These are phyloP conservation scores for Senna tora DNA, from an alignment of 306 rosid genomes.

Conservation along the genomic window DNA sequence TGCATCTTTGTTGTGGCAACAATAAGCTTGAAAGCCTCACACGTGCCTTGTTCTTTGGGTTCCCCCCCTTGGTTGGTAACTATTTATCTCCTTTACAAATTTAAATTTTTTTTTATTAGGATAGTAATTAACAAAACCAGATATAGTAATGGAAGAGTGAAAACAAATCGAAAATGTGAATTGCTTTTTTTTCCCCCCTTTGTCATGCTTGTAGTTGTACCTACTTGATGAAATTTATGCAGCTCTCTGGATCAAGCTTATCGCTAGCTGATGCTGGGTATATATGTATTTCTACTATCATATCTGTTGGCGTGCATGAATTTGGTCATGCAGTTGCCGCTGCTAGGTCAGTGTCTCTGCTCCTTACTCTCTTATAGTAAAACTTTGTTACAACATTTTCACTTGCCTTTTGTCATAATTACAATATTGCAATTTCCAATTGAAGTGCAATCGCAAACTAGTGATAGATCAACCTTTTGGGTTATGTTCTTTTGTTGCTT, in stretches of 20 bases:
- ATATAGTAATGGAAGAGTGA: neutral
- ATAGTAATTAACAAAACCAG: neutral
- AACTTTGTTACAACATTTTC: neutral
- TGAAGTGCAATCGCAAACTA: neutral
- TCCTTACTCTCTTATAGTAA: neutral
- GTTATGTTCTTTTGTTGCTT: neutral
- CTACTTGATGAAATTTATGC: constrained; percentile 27
- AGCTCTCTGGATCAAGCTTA: constrained; percentile 47
- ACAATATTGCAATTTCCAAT: neutral
- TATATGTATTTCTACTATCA: constrained; percentile 58
- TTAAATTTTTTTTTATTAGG: neutral
- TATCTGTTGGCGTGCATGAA: constrained; percentile 72
- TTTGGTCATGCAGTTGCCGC: constrained; percentile 88
- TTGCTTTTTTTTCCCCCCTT: neutral
- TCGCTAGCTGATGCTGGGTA: constrained; percentile 61
- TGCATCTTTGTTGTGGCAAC: constrained; percentile 48
- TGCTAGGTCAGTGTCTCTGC: constrained; percentile 60
- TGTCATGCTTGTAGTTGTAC: neutral
- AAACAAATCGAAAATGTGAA: constrained; percentile 18
- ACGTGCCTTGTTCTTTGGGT: constrained; percentile 50
- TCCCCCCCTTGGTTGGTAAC: constrained; percentile 50
- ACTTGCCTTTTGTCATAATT: neutral
- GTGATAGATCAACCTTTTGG: constrained; percentile 27
- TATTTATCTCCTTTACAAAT: constrained; percentile 18
- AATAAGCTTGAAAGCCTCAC: constrained; percentile 36